These are phyloP conservation scores for Anaeromyces robustus DNA, from an alignment of 192 early-diverging fungal species.

Conservation along the genomic window DNA sequence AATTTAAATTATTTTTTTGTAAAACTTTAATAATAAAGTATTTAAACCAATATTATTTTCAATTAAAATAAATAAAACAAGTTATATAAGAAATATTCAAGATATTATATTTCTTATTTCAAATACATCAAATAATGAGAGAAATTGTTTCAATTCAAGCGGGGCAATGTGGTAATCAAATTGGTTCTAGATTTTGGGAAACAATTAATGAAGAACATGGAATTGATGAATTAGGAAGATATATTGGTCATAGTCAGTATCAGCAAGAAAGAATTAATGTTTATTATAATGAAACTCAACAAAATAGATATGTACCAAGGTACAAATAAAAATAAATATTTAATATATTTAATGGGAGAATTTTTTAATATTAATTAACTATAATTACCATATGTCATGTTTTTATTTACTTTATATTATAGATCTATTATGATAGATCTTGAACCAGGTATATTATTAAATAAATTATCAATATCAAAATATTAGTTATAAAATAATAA, in stretches of 20 bases:
- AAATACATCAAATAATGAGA: background rate
- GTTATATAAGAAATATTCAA: too few relatives aligned
- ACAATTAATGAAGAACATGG: slow-evolving; percentile 69
- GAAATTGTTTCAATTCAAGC: background rate
- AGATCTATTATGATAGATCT: background rate
- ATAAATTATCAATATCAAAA: background rate
- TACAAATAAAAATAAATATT: too few relatives aligned
- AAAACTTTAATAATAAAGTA: too few relatives aligned
- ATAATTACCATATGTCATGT: too few relatives aligned
- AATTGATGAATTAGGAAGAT: slow-evolving; percentile 37
- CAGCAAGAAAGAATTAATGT: background rate
- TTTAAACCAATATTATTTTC: too few relatives aligned
- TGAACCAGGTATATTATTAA: background rate
- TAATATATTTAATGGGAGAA: too few relatives aligned
- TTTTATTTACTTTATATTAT: too few relatives aligned
- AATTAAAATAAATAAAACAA: too few relatives aligned
- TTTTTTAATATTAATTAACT: too few relatives aligned
- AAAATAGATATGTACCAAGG: background rate
- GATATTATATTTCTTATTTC: too few relatives aligned
- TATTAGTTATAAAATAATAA: too few relatives aligned
- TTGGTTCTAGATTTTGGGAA: slow-evolving; percentile 81
- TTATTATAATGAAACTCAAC: background rate
- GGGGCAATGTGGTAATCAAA: slow-evolving; percentile 27
- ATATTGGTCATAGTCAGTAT: slow-evolving; percentile 10
- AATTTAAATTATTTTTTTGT: too few relatives aligned